Evolutionary conservation across 2,329 filamentous ascomycete species (phyloP), one percentile per base, ranked within the genome.

Genomic region (Didymella pinodella): DNA sequence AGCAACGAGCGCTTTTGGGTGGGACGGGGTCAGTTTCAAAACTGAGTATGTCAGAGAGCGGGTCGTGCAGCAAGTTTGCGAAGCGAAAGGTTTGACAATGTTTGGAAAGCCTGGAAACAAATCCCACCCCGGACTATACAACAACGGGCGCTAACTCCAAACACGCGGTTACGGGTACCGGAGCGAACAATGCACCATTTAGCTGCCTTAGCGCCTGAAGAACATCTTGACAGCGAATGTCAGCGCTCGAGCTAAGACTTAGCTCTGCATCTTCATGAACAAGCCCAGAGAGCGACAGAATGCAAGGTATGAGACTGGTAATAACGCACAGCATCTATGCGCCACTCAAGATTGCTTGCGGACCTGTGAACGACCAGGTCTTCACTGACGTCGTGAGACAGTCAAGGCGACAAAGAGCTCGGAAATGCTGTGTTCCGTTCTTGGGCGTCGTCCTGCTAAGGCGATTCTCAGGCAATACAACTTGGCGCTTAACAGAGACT

Each of bases 51-150:
- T 76, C 66, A 68, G 72, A 74, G 70, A 63, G 65, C 48, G 66
- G 68, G 65, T 67, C 72, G 71, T 75, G 74, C 70, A 67, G 69
- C 71, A 70, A 63, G 55, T 71, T 67, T 71, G 68, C 60, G 71
- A 69, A 72, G 72, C 72, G 68, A 74, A 67, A 68, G 70, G 73
- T 77, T 75, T 76, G 72, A 75, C 69, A 72, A 63, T 73, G 71
- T 72, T 72, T 71, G 61, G 69, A 70, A 63, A 65, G 69, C 65
- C 57, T 62, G 67, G 66, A 77, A 77, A 77, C 74, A 76, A 76
- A 70, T 36, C 67, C 66, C 66, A 67, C 59, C 66, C 69, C 62
- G 65, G 68, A 57, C 62, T 64, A 62, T 67, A 67, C 67, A 64
- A 70, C 67, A 61, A 69, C 74, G 73, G 74, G 73, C 73, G 73